Conservation (phyloP, 116 monocot species). For the Iris pallida region DNA sequence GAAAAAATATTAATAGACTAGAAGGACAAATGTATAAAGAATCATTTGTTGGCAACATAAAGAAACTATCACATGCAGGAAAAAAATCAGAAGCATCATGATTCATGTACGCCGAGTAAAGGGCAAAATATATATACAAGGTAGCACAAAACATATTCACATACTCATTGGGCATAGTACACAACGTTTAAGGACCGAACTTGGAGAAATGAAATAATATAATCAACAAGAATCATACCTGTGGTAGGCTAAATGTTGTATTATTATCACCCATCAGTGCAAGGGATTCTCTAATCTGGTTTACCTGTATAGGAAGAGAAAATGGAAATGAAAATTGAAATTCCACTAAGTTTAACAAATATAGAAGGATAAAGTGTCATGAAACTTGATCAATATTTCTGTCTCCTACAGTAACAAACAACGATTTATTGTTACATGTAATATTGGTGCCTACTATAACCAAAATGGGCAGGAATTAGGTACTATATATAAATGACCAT, state of each 20-base stretch:
- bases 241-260: constrained; percentile 98
- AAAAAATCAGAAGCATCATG: too few relatives aligned
- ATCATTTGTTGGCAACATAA: too few relatives aligned
- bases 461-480: constrained; percentile 4
- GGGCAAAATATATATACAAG: too few relatives aligned
- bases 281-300: constrained; percentile 90
- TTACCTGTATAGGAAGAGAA: constrained; percentile 47
- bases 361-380: background rate
- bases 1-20: too few relatives aligned
- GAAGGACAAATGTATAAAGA: too few relatives aligned
- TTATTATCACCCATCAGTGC: constrained; percentile 95
- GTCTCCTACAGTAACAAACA: constrained; percentile 61
- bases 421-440: background rate
- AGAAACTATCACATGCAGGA: too few relatives aligned
- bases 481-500: constrained; percentile 43
- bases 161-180: background rate
- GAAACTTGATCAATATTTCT: constrained; percentile 90
- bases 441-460: background rate
- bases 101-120: too few relatives aligned
- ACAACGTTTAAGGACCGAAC: background rate
- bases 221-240: constrained; percentile 38
- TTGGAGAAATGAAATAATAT: background rate
- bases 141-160: background rate
- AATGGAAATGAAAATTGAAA: constrained; percentile 2
- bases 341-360: background rate